Evolutionary conservation across 306 rosid species (phyloP).

Genomic region (Vachellia pachyceras): DNA sequence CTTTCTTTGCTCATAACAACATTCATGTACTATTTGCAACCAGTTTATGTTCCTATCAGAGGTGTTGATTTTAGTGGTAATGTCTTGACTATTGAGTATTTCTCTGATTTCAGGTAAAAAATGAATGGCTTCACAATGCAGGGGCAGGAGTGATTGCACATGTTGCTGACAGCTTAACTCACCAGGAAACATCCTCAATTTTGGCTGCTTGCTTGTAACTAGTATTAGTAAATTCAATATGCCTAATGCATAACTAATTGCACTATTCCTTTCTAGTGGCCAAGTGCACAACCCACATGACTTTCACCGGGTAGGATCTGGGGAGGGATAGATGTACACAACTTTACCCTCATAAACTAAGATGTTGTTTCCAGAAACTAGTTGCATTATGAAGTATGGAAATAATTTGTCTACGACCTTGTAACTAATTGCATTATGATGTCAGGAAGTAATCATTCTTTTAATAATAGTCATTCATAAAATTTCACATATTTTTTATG

Average conservation of each 20-base stretch:
- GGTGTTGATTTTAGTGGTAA: conserved; percentile 28
- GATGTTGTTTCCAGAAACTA: too few relatives aligned
- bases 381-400: conserved; percentile 23
- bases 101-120: conserved; percentile 78
- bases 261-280: too few relatives aligned
- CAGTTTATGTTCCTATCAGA: not conserved
- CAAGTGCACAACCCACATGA: too few relatives aligned
- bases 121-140: conserved; percentile 89
- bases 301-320: too few relatives aligned
- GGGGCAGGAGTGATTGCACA: conserved; percentile 93
- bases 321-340: too few relatives aligned
- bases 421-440: conserved; percentile 43
- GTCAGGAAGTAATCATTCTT: conserved; percentile 15
- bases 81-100: conserved; percentile 6
- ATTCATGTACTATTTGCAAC: too few relatives aligned
- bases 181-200: conserved; percentile 67
- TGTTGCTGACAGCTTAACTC: conserved; percentile 85
- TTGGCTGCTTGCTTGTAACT: conserved; percentile 70
- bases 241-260: conserved; percentile 18
- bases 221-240: conserved; percentile 29
- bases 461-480: conserved; percentile 11
- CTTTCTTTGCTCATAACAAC: too few relatives aligned
- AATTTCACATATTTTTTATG: not conserved
- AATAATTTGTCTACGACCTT: conserved; percentile 55
- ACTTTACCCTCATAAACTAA: too few relatives aligned